Conservation (phyloP, 2,329 filamentous ascomycete species). For the Penicillium sp. region DNA sequence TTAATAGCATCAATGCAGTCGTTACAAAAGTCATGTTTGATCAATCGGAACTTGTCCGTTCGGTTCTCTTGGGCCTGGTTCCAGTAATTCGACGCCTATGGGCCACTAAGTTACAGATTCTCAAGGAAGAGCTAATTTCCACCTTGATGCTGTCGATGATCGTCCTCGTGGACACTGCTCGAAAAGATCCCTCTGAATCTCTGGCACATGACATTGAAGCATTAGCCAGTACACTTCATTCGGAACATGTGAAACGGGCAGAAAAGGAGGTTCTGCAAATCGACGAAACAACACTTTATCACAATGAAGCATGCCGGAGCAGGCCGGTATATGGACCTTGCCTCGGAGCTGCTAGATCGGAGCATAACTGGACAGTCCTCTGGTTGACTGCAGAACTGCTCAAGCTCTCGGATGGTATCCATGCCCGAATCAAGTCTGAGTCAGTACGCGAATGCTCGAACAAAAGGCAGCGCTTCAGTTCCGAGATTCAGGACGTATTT, state of each 20-base stretch:
- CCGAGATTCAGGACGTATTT: conserved; percentile 36
- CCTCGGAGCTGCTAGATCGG: conserved; percentile 33
- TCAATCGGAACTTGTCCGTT: conserved; percentile 60
- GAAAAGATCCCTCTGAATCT: conserved; percentile 39
- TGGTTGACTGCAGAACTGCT: conserved; percentile 41
- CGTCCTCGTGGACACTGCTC: conserved; percentile 48
- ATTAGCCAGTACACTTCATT: conserved; percentile 68
- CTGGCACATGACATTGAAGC: conserved; percentile 54
- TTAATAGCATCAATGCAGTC: conserved; percentile 71
- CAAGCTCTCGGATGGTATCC: conserved; percentile 37
- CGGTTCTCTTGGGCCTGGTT: conserved; percentile 60
- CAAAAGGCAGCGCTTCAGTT: conserved; percentile 39
- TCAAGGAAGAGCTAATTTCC: conserved; percentile 76
- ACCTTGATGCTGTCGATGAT: conserved; percentile 66
- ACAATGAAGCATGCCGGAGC: conserved; percentile 34
- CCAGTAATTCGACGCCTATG: conserved; percentile 74
- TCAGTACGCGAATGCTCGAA: conserved; percentile 18
- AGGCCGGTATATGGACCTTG: conserved; percentile 36
- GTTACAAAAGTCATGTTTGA: conserved; percentile 66
- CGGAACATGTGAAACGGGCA: conserved; percentile 71
- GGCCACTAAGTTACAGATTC: conserved; percentile 60
- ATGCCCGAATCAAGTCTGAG: conserved; percentile 8
- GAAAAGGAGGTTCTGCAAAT: conserved; percentile 71
- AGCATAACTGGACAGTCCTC: conserved; percentile 41
- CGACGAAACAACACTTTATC: conserved; percentile 66